These are phyloP conservation scores for Besnoitia besnoiti DNA, from an alignment of 169 alveolate genomes.

Conservation along the genomic window DNA sequence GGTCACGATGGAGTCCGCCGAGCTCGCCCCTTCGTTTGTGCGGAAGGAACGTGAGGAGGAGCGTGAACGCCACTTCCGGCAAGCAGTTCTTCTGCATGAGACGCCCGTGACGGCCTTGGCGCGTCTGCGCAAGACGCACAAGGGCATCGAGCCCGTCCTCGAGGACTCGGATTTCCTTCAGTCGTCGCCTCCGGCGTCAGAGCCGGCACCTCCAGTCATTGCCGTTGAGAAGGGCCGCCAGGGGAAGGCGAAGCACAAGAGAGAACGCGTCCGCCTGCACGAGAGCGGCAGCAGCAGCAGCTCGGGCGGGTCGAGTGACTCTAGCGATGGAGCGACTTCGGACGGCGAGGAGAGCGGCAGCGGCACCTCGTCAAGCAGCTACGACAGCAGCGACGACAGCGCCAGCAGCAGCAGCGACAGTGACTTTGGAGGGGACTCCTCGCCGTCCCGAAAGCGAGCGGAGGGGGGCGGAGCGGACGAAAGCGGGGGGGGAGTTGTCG, in stretches of 20 bases:
- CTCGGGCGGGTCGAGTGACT: not conserved
- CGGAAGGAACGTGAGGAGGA: conserved; percentile 70
- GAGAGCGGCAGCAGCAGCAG: conserved; percentile 23
- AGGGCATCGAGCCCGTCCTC: conserved; percentile 53
- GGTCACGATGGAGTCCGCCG: conserved; percentile 73
- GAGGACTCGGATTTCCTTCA: conserved; percentile 19
- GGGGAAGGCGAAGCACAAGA: not conserved
- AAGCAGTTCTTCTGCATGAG: conserved; percentile 74
- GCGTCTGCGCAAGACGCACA: conserved; percentile 52
- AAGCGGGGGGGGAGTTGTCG: not conserved
- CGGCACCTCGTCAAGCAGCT: not conserved
- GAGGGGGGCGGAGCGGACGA: not conserved
- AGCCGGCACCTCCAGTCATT: not conserved
- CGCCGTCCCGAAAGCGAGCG: not conserved
- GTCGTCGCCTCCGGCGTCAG: not conserved
- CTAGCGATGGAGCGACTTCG: not conserved
- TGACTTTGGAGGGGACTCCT: not conserved
- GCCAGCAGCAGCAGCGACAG: not conserved
- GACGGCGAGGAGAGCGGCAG: not conserved
- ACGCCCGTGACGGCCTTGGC: not conserved
- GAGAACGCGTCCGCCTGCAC: not conserved
- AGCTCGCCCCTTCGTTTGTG: conserved; percentile 76
- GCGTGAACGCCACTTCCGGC: conserved; percentile 72
- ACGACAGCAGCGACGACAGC: not conserved
- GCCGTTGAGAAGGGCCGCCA: not conserved